Evolutionary conservation across 495 filamentous ascomycete genomes (phyloP).

Genomic region (Mytilinidion resinicola): DNA sequence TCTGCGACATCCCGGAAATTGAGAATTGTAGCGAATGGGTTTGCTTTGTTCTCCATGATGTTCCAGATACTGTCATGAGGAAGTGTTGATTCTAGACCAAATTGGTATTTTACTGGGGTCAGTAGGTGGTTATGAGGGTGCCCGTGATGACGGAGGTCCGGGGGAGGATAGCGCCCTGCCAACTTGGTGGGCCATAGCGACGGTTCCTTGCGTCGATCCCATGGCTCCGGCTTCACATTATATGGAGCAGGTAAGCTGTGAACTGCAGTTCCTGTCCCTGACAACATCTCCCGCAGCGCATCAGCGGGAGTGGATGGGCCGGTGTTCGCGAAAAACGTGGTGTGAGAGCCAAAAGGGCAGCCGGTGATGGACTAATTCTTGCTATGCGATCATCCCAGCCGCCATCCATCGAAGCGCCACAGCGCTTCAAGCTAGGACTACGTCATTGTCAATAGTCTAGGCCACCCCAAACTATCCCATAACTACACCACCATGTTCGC

Average conservation of each 20-base stretch:
- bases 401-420: too few species aligned
- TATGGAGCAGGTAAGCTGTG: background rate
- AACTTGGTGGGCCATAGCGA: background rate
- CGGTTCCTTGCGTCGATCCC: slow-evolving; percentile 4
- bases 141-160: background rate
- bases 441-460: too few species aligned
- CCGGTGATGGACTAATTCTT: too few species aligned
- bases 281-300: too few species aligned
- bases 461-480: too few species aligned
- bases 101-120: background rate
- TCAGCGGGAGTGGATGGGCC: too few species aligned
- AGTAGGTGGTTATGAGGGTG: background rate
- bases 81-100: background rate
- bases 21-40: slow-evolving; percentile 56
- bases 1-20: slow-evolving; percentile 85
- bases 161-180: background rate
- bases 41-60: slow-evolving; percentile 16
- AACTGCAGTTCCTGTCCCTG: too few species aligned
- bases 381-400: too few species aligned
- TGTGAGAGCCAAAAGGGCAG: too few species aligned
- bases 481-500: too few species aligned
- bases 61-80: background rate
- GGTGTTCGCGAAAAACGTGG: too few species aligned
- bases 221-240: background rate
- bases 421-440: too few species aligned